Percentiles rank a stretch among this genome's conserved stretches.
phyloP scores from a whole-genome alignment of 148 eudicot genomes.

The Amaranthus palmeri region DNA sequence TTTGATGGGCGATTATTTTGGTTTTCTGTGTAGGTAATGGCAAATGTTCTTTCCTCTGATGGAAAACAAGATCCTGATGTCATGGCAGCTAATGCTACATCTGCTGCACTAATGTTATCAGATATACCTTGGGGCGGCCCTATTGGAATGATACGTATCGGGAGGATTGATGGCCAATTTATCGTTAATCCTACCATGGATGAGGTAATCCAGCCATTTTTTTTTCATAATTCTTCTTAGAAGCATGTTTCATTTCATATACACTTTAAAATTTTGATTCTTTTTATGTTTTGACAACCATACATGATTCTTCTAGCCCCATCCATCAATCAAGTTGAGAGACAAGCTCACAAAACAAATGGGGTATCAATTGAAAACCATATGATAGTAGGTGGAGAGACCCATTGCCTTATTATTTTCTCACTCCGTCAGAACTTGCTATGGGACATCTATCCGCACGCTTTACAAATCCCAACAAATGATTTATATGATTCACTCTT shows the following conservation, averaged over 20 bases:
- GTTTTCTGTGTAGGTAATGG: constrained; percentile 50
- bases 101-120: constrained; percentile 94
- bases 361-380: too few relatives aligned
- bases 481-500: too few relatives aligned
- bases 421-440: too few relatives aligned
- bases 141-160: constrained; percentile 85
- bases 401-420: too few relatives aligned
- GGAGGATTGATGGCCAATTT: constrained; percentile 74
- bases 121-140: constrained; percentile 99
- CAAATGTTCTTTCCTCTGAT: constrained; percentile 95
- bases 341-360: too few relatives aligned
- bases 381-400: too few relatives aligned
- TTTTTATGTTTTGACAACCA: too few relatives aligned
- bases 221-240: neutral
- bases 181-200: constrained; percentile 95
- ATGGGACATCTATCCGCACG: too few relatives aligned
- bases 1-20: neutral
- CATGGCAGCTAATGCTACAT: constrained; percentile 98
- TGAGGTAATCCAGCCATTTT: constrained; percentile 47
- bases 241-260: neutral
- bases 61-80: constrained; percentile 99
- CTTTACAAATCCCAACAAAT: too few relatives aligned
- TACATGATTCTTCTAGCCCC: too few relatives aligned
- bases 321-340: too few relatives aligned
- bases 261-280: too few relatives aligned